Evolutionary conservation across 345 rosid species (phyloP).

Genomic region (Dipteronia dyeriana): DNA sequence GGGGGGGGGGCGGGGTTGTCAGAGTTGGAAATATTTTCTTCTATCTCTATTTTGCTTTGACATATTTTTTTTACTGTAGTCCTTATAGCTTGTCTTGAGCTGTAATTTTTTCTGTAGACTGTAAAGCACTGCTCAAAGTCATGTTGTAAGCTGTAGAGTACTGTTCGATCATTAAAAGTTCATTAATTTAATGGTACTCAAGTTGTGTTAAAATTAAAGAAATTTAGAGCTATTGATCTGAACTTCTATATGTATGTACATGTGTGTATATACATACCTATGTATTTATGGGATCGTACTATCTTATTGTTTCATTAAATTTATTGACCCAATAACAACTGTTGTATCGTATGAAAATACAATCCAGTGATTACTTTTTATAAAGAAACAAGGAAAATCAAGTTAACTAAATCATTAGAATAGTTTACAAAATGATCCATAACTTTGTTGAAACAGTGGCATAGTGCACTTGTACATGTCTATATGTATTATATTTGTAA

Average conservation of each 20-base stretch:
- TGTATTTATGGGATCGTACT: not conserved
- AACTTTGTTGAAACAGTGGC: not conserved
- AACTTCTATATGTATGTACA: not conserved
- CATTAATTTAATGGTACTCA: not conserved
- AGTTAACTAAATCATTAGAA: not conserved
- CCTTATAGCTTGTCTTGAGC: not conserved
- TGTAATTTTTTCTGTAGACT: not conserved
- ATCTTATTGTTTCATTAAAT: not conserved
- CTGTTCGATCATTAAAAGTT: not conserved
- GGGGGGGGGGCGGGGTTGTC: not conserved
- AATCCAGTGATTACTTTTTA: not conserved
- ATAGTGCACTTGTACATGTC: not conserved
- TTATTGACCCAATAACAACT: slow-evolving; percentile 2
- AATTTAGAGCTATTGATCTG: not conserved
- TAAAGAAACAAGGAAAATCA: not conserved
- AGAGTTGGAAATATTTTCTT: not conserved
- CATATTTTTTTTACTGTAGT: not conserved
- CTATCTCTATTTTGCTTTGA: not conserved
- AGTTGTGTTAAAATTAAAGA: not conserved
- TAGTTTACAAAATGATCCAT: not conserved
- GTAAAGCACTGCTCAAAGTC: not conserved
- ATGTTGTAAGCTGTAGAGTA: not conserved
- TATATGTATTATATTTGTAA: not conserved
- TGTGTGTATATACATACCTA: not conserved
- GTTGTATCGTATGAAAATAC: not conserved